Conservation (phyloP, 441 rosid genomes). For the Euphorbia schlechtendalii region DNA sequence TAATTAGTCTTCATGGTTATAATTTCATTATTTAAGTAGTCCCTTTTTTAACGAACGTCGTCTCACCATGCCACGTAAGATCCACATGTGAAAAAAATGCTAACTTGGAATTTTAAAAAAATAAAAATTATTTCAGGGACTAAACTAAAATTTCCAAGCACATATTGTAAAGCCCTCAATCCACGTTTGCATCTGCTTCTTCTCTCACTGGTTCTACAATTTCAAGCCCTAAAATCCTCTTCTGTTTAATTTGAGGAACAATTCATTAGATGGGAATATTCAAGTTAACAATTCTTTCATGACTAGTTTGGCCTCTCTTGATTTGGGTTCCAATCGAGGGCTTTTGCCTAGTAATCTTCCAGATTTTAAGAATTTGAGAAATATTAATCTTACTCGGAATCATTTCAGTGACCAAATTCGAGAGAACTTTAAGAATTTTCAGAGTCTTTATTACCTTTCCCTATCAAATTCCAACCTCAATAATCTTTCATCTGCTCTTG, state of each 20-base stretch:
- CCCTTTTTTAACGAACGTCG: too few relatives aligned
- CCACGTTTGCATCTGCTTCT: too few relatives aligned
- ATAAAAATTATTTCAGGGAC: too few relatives aligned
- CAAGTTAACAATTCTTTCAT: conserved; percentile 54
- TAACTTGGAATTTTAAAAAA: too few relatives aligned
- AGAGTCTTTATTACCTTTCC: conserved; percentile 52
- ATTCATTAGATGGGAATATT: conserved; percentile 49
- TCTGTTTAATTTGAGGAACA: conserved; percentile 70
- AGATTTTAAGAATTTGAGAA: conserved; percentile 39
- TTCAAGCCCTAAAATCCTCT: too few relatives aligned
- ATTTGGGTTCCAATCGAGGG: conserved; percentile 60
- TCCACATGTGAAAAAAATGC: too few relatives aligned
- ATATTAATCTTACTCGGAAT: conserved; percentile 64
- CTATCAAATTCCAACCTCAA: conserved; percentile 51
- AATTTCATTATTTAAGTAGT: too few relatives aligned
- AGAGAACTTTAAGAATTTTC: conserved; percentile 44
- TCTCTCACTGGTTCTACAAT: too few relatives aligned
- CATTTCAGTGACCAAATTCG: conserved; percentile 54
- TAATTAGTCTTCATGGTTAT: too few relatives aligned
- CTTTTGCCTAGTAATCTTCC: conserved; percentile 54
- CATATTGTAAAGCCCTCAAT: too few relatives aligned
- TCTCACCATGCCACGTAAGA: too few relatives aligned
- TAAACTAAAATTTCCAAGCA: too few relatives aligned
- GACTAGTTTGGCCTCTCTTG: conserved; percentile 51
- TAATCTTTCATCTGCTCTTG: conserved; percentile 47